Evolutionary conservation across 768 basidiomycete species (phyloP).

Genomic region (Strobilomyces dryophilus): DNA sequence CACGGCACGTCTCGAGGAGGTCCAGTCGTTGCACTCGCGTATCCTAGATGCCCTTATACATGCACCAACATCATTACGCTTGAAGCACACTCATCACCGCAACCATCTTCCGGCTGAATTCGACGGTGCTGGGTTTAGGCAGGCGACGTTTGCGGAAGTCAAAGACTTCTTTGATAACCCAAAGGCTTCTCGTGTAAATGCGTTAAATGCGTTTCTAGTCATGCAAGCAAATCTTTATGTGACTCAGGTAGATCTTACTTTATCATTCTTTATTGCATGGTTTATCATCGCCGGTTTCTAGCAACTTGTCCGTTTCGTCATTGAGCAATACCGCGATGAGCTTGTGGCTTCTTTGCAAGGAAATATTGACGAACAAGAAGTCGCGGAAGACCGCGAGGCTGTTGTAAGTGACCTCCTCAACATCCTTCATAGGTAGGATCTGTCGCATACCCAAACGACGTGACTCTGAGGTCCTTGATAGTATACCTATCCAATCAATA

Average conservation of each 20-base stretch:
- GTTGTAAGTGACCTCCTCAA: conserved; percentile 85
- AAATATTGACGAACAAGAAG: conserved; percentile 55
- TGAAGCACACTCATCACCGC: conserved; percentile 55
- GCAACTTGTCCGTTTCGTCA: conserved; percentile 93
- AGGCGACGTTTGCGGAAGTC: conserved; percentile 83
- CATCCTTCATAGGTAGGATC: conserved; percentile 69
- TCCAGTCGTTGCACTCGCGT: conserved; percentile 72
- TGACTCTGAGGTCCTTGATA: conserved; percentile 27
- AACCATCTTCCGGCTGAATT: conserved; percentile 53
- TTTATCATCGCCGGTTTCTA: conserved; percentile 25
- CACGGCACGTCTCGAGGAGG: conserved; percentile 79
- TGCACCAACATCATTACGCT: conserved; percentile 68
- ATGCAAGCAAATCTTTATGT: conserved; percentile 93
- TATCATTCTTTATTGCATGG: neutral
- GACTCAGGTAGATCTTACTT: conserved; percentile 60
- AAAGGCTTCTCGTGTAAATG: conserved; percentile 78
- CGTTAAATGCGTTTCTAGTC: conserved; percentile 85
- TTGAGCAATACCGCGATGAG: conserved; percentile 90
- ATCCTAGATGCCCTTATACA: conserved; percentile 72
- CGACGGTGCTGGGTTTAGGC: conserved; percentile 68
- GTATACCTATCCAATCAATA: conserved; percentile 91
- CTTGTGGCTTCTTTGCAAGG: conserved; percentile 67
- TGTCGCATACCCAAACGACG: neutral
- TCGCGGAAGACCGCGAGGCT: conserved; percentile 73
- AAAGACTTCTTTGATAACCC: conserved; percentile 92